Evolutionary conservation across 305 asterid genomes (phyloP), one percentile per base, ranked within the genome.

Genomic region (Petunia hybrid): DNA sequence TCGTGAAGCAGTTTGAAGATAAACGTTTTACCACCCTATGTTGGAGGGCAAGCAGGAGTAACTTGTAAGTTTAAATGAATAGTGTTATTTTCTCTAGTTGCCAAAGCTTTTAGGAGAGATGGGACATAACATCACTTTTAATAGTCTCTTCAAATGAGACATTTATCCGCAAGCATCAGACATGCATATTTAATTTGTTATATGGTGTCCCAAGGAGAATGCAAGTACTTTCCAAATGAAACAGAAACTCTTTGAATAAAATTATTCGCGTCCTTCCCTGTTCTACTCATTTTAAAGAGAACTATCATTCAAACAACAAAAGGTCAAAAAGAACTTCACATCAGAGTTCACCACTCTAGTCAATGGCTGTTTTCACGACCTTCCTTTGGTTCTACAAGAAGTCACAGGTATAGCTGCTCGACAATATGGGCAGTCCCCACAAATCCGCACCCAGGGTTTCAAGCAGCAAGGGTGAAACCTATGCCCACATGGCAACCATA

Each of bases 401-500:
- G 78, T 78, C 38, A 79, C 85, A 74, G 77, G 75, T 35, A 94
- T 87, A 68, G 82, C 79, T 83, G 89, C 87, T 35, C 99, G 94
- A 80, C 98, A 96, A 83, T 94, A 87, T 3, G 99, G 99, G 90
- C 99, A 94, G 80, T 93, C 97, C 4, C 97, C 98, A 76, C 97
- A 90, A 69, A 87, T 85, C 59, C 87, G 85, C 40, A 92, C 80
- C 99, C 97, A 95, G 14, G 95, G 98, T 70, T 85, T 88, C 87
- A 95, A 85, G 91, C 98, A 94, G 80, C 81, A 77, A 82, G 84
- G 77, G 82, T 94, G 99, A 80, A 92, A 92, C 88, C 92, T 88
- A 80, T 94, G 98, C 56, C 85, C 89, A 71, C 99, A 95, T 10
- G 91, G 91, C 48, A 92, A 85, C 57, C 85, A 68, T 22, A 82